Evolutionary conservation across 2,329 filamentous ascomycete species (phyloP), one percentile per base, ranked within the genome.

Genomic region (Mycosphaerella arachidis): DNA sequence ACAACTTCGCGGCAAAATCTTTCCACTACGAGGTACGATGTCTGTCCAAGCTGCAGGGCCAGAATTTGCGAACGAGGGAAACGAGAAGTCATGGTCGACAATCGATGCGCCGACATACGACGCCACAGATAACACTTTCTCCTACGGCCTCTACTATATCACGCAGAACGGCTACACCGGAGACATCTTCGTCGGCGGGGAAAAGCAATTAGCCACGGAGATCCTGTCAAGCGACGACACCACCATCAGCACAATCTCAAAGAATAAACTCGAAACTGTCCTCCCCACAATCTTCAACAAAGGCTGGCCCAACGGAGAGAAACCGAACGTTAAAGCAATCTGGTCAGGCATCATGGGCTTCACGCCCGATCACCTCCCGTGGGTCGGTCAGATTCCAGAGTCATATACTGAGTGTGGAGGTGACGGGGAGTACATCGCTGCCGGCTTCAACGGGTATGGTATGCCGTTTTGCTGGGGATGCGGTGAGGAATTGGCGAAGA

Each of bases 401-500:
- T 54, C 35, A n/a, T 37, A 59, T 13, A 56, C 56, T 10, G 31
- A 43, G 5, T 52, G 62, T n/a, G 37, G 48, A 12, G 62, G 55
- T 1, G 58, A 59, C 16, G 62, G 60, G 10, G 65, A 67, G 31
- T 67, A 52, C 20, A 61, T 63, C 13, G 63, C 65, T n/a, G 65
- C 63, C 5, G 65, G 61, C 4, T 67, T 63, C 57, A 65, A 63
- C 29, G 65, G 65, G 8, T 65, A 67, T 48, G 65, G 65, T 3
- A 67, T 67, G 65, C 63, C 63, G 18, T 48, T 65, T 1, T 63
- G 63, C 35, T 67, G 65, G 65, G 63, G 63, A 4, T 60, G 59
- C 52, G 65, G 65, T 13, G 63, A 65, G 45, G 65, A 63, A n/a
- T 58, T 67, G 10, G 65, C 63, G 55, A 64, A 61, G 56, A 67